phyloP scores from a whole-genome alignment of 2,329 filamentous ascomycete genomes.

The Colletotrichum eremochloae region DNA sequence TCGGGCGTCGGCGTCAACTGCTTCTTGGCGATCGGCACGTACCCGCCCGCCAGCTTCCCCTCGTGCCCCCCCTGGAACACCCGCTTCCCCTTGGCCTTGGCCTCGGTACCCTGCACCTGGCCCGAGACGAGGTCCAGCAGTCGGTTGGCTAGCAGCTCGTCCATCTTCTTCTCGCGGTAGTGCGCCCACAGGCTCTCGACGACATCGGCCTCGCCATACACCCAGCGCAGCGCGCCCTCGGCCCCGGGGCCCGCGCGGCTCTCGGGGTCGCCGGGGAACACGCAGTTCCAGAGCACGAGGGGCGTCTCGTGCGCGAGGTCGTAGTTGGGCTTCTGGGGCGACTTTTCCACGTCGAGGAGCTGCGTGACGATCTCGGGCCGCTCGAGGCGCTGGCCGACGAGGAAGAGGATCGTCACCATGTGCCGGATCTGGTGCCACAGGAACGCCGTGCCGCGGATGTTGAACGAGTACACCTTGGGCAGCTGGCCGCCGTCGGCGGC shows the following conservation, averaged over 20 bases:
- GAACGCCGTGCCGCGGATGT: constrained; percentile 91
- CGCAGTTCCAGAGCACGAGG: constrained; percentile 95
- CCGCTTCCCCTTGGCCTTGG: constrained; percentile 45
- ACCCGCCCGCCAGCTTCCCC: constrained; percentile 65
- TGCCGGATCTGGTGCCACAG: constrained; percentile 98
- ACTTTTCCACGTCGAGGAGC: constrained; percentile 79
- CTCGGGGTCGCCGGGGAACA: constrained; percentile 74
- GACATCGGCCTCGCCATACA: constrained; percentile 75
- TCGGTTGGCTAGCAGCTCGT: constrained; percentile 84
- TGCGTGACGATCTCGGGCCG: constrained; percentile 77
- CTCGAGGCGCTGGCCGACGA: constrained; percentile 91
- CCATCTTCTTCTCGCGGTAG: constrained; percentile 89
- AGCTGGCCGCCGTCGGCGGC: constrained; percentile 43
- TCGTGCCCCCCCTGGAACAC: constrained; percentile 70
- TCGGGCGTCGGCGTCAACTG: constrained; percentile 62
- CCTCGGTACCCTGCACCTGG: constrained; percentile 46
- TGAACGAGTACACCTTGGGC: constrained; percentile 87
- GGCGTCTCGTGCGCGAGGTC: constrained; percentile 92
- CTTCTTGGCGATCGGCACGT: constrained; percentile 68
- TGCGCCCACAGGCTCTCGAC: constrained; percentile 83
- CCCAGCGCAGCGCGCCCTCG: constrained; percentile 79
- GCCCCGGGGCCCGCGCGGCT: constrained; percentile 49
- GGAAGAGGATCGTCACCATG: constrained; percentile 93
- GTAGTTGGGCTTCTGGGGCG: constrained; percentile 85
- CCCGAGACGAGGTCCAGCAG: constrained; percentile 74